Conservation (phyloP, 495 filamentous ascomycete genomes). For the Lasiosphaeriaceae sp. region DNA sequence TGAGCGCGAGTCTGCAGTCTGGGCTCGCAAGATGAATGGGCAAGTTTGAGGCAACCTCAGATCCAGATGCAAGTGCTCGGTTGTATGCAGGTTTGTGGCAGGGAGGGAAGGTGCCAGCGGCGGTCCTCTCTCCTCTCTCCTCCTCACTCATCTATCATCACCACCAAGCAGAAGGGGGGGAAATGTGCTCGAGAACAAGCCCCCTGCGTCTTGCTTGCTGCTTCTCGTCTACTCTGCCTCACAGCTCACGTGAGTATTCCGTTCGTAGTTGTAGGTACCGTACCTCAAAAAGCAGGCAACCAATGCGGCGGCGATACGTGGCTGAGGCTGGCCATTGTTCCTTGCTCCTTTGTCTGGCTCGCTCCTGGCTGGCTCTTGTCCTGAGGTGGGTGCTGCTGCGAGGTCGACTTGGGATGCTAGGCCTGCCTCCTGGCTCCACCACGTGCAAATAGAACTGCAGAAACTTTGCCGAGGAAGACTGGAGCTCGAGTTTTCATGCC, state of each 20-base stretch:
- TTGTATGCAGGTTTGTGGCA: conserved; percentile 26
- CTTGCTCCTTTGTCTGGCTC: not conserved
- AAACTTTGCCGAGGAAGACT: conserved; percentile 12
- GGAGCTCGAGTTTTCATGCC: conserved; percentile 11
- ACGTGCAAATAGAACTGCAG: conserved; percentile 12
- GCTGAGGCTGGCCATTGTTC: not conserved
- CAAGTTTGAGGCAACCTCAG: not conserved
- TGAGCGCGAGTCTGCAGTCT: no score
- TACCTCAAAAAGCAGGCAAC: conserved; percentile 7
- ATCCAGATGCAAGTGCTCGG: conserved; percentile 24
- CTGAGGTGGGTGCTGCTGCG: not conserved
- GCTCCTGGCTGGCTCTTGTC: not conserved
- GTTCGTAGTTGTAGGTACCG: no score
- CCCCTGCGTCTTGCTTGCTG: not conserved
- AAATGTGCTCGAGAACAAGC: conserved; percentile 1
- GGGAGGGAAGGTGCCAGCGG: conserved; percentile 5
- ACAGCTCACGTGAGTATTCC: no score
- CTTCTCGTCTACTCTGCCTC: conserved; percentile 1
- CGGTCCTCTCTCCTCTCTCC: no score
- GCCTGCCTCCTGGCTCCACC: not conserved
- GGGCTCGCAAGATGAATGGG: conserved; percentile 1
- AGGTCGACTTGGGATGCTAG: not conserved
- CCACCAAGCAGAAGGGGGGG: not conserved
- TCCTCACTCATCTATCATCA: no score
- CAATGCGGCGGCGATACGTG: conserved; percentile 21